These are phyloP conservation scores for Lepidium campestre DNA, from an alignment of 441 rosid species.

Conservation along the genomic window DNA sequence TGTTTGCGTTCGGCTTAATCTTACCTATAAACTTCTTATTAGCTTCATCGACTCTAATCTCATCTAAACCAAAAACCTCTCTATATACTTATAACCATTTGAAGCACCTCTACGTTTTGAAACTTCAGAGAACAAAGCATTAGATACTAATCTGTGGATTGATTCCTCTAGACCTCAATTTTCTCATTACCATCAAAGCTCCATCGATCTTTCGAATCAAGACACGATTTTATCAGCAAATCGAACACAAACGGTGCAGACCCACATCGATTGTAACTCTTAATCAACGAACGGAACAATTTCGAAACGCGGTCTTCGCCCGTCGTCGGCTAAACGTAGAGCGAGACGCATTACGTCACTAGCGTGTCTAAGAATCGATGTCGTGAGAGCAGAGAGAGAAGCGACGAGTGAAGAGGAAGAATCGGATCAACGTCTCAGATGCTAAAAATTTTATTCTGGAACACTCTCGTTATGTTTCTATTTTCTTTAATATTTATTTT, in stretches of 20 bases:
- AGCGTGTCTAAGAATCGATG: conserved; percentile 42
- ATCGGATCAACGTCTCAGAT: too few species aligned
- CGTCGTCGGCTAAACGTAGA: conserved; percentile 26
- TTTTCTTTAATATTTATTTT: too few species aligned
- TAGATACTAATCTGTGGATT: too few species aligned
- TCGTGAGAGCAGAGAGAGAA: conserved; percentile 50
- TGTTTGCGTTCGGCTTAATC: conserved; percentile 47
- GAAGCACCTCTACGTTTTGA: too few species aligned
- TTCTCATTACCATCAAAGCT: conserved; percentile 45
- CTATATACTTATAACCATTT: conserved; percentile 42
- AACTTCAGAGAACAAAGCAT: too few species aligned
- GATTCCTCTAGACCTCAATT: too few species aligned
- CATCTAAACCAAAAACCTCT: conserved; percentile 40
- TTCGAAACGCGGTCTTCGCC: conserved; percentile 22
- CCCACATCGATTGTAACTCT: conserved; percentile 62
- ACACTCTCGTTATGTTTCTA: too few species aligned
- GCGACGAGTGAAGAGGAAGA: conserved; percentile 61
- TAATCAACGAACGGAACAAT: conserved; percentile 41
- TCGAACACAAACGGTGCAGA: conserved; percentile 86
- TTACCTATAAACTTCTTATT: conserved; percentile 19
- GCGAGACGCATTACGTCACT: conserved; percentile 40
- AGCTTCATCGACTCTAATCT: conserved; percentile 18
- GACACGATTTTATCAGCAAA: conserved; percentile 54
- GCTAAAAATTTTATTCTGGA: too few species aligned
- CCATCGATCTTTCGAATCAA: conserved; percentile 57